phyloP scores from a whole-genome alignment of 176 grass and related monocot genomes.

The Musa schizocarpa region DNA sequence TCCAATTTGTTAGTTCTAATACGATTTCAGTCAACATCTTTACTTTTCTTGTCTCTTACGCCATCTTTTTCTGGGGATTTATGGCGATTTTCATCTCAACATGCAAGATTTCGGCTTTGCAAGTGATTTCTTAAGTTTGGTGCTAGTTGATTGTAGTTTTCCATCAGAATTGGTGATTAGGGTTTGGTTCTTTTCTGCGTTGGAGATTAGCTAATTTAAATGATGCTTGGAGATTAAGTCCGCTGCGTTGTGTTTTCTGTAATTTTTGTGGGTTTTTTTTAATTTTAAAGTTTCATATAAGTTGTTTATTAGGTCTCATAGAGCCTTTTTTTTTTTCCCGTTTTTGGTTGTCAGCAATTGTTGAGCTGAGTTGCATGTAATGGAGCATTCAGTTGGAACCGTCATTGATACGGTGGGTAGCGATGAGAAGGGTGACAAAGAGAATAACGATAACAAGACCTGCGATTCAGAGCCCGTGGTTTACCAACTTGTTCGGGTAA shows the following conservation, averaged over 20 bases:
- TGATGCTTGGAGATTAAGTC: not conserved
- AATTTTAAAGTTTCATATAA: not conserved
- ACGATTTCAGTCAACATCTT: not conserved
- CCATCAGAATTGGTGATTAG: slow-evolving; percentile 12
- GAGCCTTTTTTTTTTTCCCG: not conserved
- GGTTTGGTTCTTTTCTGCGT: not conserved
- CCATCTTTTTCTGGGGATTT: not conserved
- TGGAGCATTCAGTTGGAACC: slow-evolving; percentile 50
- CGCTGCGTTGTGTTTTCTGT: not conserved
- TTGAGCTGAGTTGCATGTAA: slow-evolving; percentile 37
- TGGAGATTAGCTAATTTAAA: not conserved
- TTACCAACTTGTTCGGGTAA: slow-evolving; percentile 98
- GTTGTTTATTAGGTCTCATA: not conserved
- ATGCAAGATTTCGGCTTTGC: not conserved
- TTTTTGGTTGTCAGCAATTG: not conserved
- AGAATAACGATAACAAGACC: slow-evolving; percentile 40
- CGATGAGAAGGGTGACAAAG: slow-evolving; percentile 41
- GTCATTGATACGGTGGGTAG: slow-evolving; percentile 23
- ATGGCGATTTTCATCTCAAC: not conserved
- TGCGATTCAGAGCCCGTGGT: slow-evolving; percentile 52
- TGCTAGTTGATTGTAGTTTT: not conserved
- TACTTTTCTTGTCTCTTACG: not conserved
- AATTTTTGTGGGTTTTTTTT: not conserved
- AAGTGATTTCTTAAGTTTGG: not conserved
- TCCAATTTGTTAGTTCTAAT: not conserved